A percentile compares a stretch with the other conserved stretches of the same genome.
phyloP scores from a whole-genome alignment of 345 rosid species.

The Camelina hispida region DNA sequence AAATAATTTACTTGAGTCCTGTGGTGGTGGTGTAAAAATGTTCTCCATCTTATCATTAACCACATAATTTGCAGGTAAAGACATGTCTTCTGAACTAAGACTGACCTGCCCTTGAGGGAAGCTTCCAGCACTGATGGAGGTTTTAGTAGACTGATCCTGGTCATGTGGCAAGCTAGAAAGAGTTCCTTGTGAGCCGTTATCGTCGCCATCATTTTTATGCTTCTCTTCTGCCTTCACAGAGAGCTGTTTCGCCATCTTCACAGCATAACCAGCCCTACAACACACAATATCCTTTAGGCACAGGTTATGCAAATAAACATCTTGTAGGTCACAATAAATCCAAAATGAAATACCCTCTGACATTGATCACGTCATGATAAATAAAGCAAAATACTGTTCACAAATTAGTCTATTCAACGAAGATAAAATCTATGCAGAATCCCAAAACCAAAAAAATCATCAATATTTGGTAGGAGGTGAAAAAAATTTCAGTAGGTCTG shows the following conservation, averaged over 20 bases:
- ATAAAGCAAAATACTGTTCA: constrained; percentile 21
- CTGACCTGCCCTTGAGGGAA: constrained; percentile 86
- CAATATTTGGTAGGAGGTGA: constrained; percentile 28
- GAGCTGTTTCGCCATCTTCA: constrained; percentile 82
- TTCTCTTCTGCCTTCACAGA: constrained; percentile 80
- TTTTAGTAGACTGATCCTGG: constrained; percentile 76
- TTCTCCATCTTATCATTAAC: constrained; percentile 58
- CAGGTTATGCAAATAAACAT: constrained; percentile 23
- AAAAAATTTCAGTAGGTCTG: constrained; percentile 34
- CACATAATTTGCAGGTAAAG: constrained; percentile 49
- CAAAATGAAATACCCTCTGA: constrained; percentile 15
- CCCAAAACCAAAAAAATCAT: constrained; percentile 11
- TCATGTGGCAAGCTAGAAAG: constrained; percentile 87
- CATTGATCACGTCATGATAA: constrained; percentile 20
- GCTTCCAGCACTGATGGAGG: constrained; percentile 90
- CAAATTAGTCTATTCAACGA: constrained; percentile 7
- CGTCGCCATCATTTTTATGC: constrained; percentile 78
- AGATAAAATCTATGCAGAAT: constrained; percentile 10
- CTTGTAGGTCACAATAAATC: constrained; percentile 21
- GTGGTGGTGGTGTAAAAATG: constrained; percentile 48
- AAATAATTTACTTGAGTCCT: constrained; percentile 56
- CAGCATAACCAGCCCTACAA: constrained; percentile 88
- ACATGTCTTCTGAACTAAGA: constrained; percentile 80
- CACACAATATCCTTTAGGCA: constrained; percentile 28
- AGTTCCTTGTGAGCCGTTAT: constrained; percentile 77